These are phyloP conservation scores for Arxiozyma bovina DNA, from an alignment of 1,139 yeast species.

Conservation along the genomic window DNA sequence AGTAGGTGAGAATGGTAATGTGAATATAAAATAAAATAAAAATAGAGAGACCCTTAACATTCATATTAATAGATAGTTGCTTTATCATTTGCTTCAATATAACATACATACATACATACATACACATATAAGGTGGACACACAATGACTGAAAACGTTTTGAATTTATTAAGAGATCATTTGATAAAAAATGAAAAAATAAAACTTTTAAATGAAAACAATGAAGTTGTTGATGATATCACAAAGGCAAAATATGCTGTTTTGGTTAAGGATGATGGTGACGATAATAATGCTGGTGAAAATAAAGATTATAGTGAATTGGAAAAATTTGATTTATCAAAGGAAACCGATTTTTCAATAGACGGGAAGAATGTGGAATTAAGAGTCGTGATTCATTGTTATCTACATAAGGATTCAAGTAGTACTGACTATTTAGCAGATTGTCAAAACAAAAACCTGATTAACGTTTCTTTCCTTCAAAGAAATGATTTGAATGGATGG, in stretches of 20 bases:
- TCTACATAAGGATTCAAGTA: conserved; percentile 63
- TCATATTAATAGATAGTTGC: neutral
- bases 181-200: conserved; percentile 15
- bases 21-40: too few relatives aligned
- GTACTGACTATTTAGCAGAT: conserved; percentile 72
- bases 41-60: neutral
- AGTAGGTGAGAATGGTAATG: neutral
- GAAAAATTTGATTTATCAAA: conserved; percentile 33
- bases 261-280: conserved; percentile 8
- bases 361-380: conserved; percentile 44
- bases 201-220: conserved; percentile 19
- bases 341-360: conserved; percentile 51
- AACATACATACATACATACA: neutral
- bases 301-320: neutral
- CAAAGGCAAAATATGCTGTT: conserved; percentile 21
- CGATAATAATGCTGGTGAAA: conserved; percentile 6
- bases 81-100: neutral
- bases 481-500: conserved; percentile 79
- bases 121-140: neutral
- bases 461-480: conserved; percentile 75
- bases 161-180: conserved; percentile 14
- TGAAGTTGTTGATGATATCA: conserved; percentile 23
- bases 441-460: conserved; percentile 58
- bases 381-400: conserved; percentile 72
- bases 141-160: neutral